These are phyloP conservation scores for Termitomyces sp. DNA, from an alignment of 768 basidiomycete genomes.

Conservation along the genomic window DNA sequence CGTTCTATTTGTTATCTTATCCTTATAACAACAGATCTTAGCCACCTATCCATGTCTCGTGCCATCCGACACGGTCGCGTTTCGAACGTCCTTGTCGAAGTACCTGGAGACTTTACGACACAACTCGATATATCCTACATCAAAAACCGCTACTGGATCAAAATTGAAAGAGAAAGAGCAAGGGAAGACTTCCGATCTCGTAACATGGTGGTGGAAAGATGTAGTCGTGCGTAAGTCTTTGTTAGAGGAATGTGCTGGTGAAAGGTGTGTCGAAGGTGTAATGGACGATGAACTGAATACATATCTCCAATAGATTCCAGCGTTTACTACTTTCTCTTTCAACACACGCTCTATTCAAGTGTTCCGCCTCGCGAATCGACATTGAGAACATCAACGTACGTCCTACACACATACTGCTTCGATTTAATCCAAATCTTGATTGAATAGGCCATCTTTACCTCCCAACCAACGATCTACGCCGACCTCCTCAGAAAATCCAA, in stretches of 20 bases:
- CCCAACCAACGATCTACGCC: conserved; percentile 32
- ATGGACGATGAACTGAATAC: not conserved
- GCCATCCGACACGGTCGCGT: conserved; percentile 50
- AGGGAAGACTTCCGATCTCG: not conserved
- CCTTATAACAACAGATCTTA: conserved; percentile 30
- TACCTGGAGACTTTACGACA: conserved; percentile 47
- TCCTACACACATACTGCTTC: too few relatives aligned
- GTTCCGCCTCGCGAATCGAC: conserved; percentile 10
- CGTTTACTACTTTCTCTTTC: conserved; percentile 48
- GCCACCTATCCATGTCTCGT: conserved; percentile 48
- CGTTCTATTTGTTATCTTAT: not conserved
- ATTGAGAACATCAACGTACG: conserved; percentile 15
- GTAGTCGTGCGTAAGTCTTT: conserved; percentile 52
- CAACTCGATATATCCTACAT: conserved; percentile 29
- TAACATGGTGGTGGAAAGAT: conserved; percentile 54
- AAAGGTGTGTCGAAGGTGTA: conserved; percentile 30
- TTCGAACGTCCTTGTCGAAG: conserved; percentile 47
- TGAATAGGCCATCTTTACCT: conserved; percentile 23
- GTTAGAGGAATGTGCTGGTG: conserved; percentile 51
- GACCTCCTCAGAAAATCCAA: conserved; percentile 27
- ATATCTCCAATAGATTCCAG: conserved; percentile 49
- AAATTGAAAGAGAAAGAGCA: conserved; percentile 6
- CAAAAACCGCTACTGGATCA: not conserved
- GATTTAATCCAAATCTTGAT: too few relatives aligned
- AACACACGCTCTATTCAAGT: conserved; percentile 43